Evolutionary conservation across 129 eudicot species (phyloP).

Genomic region (Daucus carota): DNA sequence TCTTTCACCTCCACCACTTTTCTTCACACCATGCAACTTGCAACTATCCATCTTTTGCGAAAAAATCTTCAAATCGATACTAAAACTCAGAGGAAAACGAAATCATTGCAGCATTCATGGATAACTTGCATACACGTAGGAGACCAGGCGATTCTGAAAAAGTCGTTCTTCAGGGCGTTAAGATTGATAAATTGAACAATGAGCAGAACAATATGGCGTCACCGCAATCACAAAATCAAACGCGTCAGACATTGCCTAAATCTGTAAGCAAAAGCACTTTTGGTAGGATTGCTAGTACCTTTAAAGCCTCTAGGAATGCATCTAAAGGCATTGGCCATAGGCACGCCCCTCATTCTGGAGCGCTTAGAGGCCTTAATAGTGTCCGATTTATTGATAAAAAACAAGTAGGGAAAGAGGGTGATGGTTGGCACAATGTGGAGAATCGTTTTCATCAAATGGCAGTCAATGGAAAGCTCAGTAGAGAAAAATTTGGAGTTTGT

Average conservation of each 20-base stretch:
- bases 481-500: conserved; percentile 81
- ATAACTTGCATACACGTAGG: neutral
- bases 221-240: neutral
- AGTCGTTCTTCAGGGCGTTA: conserved; percentile 34
- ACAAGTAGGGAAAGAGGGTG: conserved; percentile 64
- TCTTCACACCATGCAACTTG: neutral
- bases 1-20: conserved; percentile 24
- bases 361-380: conserved; percentile 66
- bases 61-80: neutral
- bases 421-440: conserved; percentile 73
- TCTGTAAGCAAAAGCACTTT: conserved; percentile 1
- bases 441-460: conserved; percentile 55
- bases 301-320: conserved; percentile 18
- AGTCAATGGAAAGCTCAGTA: conserved; percentile 52
- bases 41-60: neutral
- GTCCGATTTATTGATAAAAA: conserved; percentile 80
- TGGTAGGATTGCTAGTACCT: conserved; percentile 24
- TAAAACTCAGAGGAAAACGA: neutral
- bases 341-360: conserved; percentile 59
- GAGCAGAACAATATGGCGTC: neutral
- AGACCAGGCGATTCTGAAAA: neutral
- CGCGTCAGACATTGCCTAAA: neutral
- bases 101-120: neutral
- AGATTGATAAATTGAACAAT: conserved; percentile 33
- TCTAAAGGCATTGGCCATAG: conserved; percentile 17